A percentile compares a stretch with the other conserved stretches of the same genome.
Evolutionary conservation across 2,329 filamentous ascomycete genomes (phyloP).

Genomic region (Metarhizium robertsii): DNA sequence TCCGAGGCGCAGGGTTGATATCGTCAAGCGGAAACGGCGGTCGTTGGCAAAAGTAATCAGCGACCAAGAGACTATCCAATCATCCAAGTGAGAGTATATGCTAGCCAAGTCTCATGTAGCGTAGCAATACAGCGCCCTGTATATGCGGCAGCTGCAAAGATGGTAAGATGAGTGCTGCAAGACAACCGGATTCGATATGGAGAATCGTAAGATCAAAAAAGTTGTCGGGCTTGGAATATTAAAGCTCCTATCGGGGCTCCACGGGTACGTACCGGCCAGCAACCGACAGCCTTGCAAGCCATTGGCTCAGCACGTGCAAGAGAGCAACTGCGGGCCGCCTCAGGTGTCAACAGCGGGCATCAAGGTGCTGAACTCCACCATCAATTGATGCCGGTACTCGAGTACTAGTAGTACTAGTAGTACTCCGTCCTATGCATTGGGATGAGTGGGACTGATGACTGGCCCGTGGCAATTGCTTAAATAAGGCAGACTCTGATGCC

Average conservation of each 20-base stretch:
- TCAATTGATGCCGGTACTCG: too few relatives aligned
- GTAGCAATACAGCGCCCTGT: not conserved
- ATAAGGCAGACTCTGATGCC: not conserved
- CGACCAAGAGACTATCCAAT: not conserved
- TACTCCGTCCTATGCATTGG: too few relatives aligned
- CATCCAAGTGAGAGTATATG: not conserved
- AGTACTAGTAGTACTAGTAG: too few relatives aligned
- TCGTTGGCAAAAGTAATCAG: not conserved
- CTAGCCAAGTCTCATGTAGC: not conserved
- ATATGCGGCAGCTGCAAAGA: not conserved
- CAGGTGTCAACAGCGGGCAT: too few relatives aligned
- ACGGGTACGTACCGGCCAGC: not conserved
- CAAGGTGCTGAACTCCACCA: too few relatives aligned
- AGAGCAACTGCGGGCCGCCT: too few relatives aligned
- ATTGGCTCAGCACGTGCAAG: not conserved
- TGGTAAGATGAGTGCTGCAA: not conserved
- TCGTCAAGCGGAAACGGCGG: not conserved
- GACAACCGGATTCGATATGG: not conserved
- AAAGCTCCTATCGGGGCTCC: not conserved
- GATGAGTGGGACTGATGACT: too few relatives aligned
- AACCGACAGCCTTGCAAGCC: not conserved
- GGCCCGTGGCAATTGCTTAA: not conserved
- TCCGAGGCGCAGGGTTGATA: not conserved
- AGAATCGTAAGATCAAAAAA: not conserved
- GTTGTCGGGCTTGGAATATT: not conserved